Conservation (phyloP, 2,329 filamentous ascomycete genomes). For the Sphaceloma murrayae region DNA sequence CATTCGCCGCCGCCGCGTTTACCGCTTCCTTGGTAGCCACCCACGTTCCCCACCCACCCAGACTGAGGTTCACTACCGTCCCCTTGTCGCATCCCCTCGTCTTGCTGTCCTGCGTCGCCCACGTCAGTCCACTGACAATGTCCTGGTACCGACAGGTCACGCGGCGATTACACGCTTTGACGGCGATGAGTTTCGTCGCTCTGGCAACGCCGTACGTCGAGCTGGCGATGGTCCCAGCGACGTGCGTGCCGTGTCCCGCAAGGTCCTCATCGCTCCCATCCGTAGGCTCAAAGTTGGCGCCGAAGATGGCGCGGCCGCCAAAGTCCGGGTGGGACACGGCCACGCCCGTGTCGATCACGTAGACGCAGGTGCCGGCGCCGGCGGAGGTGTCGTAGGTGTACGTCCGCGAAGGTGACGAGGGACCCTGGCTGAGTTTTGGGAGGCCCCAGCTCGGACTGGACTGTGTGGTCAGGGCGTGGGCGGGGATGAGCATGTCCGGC, state of each 20-base stretch:
- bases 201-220: conserved; percentile 20
- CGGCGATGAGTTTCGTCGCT: conserved; percentile 25
- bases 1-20: conserved; percentile 27
- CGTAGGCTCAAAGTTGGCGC: conserved; percentile 20
- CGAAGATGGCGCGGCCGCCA: conserved; percentile 23
- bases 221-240: conserved; percentile 25
- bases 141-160: conserved; percentile 32
- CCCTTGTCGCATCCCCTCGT: conserved; percentile 24
- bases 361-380: conserved; percentile 28
- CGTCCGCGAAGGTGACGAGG: conserved; percentile 7
- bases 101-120: conserved; percentile 30
- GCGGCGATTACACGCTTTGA: conserved; percentile 26
- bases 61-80: conserved; percentile 32
- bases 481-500: conserved; percentile 15
- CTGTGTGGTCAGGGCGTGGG: conserved; percentile 17
- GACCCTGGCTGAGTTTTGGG: conserved; percentile 20
- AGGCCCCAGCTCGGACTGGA: conserved; percentile 21
- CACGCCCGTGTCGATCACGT: conserved; percentile 33
- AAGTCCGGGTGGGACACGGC: conserved; percentile 24
- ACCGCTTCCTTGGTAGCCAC: conserved; percentile 30
- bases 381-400: conserved; percentile 22
- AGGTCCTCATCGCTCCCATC: conserved; percentile 33
- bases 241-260: conserved; percentile 56
- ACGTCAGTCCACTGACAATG: conserved; percentile 28
- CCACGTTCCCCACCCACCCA: conserved; percentile 30